These are phyloP conservation scores for Luzula sylvatica DNA, from an alignment of 176 grass and related monocot genomes.

Conservation along the genomic window DNA sequence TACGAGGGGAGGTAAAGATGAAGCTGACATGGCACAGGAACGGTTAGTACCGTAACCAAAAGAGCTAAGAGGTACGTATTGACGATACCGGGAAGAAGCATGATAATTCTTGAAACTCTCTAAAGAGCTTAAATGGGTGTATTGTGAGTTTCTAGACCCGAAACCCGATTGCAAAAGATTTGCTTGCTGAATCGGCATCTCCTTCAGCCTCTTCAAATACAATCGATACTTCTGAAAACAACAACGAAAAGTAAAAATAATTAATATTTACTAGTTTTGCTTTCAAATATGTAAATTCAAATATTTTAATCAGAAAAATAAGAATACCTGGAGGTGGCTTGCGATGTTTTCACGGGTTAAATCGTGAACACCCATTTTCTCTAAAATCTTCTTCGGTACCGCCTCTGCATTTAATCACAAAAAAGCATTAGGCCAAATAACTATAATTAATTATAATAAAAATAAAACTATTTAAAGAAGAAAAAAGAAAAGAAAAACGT, in stretches of 20 bases:
- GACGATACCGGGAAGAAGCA: conserved; percentile 41
- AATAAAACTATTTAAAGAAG: background rate
- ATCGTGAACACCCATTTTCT: conserved; percentile 44
- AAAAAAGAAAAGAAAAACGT: conserved; percentile 20
- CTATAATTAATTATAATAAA: background rate
- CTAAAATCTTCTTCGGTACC: conserved; percentile 52
- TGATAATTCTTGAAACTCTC: conserved; percentile 66
- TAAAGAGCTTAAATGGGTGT: conserved; percentile 27
- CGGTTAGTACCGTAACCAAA: too few species aligned
- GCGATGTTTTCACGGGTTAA: conserved; percentile 49
- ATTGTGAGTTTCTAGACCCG: conserved; percentile 30
- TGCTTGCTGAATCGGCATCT: too few species aligned
- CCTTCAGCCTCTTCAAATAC: conserved; percentile 27
- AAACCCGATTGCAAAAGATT: conserved; percentile 27
- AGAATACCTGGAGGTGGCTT: conserved; percentile 59
- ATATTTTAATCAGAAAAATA: background rate
- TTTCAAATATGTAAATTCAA: background rate
- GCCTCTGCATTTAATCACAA: conserved; percentile 29
- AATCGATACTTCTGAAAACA: conserved; percentile 65
- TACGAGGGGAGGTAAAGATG: background rate
- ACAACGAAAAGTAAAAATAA: background rate
- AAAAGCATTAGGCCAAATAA: conserved; percentile 6
- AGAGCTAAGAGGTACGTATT: conserved; percentile 8
- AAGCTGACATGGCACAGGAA: conserved; percentile 37
- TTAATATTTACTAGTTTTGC: background rate